Evolutionary conservation across 129 eudicot genomes (phyloP), one percentile per base, ranked within the genome.

Genomic region (Sambucus nigra): DNA sequence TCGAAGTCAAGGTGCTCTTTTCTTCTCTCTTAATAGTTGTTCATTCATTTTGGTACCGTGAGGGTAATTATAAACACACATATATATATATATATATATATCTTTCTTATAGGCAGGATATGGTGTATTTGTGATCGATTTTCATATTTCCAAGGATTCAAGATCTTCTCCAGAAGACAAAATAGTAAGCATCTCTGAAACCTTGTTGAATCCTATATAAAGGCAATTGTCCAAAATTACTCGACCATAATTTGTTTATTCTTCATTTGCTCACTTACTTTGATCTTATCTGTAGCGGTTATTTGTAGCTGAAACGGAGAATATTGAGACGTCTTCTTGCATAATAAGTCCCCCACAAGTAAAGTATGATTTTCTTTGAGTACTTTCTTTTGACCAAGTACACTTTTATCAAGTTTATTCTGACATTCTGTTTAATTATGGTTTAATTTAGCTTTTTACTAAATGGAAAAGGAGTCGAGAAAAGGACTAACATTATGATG

Each of bases 291-390:
- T 53, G 69, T 84, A 88, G 96, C 63, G 74, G 47, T 59, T 88
- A 66, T 66, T 87, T 71, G 85, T 82, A 51, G 85, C 81, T 35
- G 83, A 76, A 60, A 60, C 65, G 38, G 96, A 87, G 72, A 73
- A 65, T 42, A 6, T 63, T 0, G 96, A 82, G 46, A 82, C 94
- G 5, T 82, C 96, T 41, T 64, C 82, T 23, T 87, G 94, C 75
- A 72, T 87, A 55, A 71, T 73, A 57, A 76, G 50, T 62, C 96
- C 93, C 18, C 87, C 72, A 60, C 64, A 80, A 65, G 91, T 66
- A 51, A 80, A 74, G 95, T 85, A 74, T 61, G 69, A 52, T 35
- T 41, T 65, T 22, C 2, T 44, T 44, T 15, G 20, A 7, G 13
- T 15, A 12, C 42, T 14, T 10, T 59, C 54, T 53, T 58, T 24